Evolutionary conservation across 441 rosid genomes (phyloP), one percentile per base, ranked within the genome.

Genomic region (Syzygium syzygioides): DNA sequence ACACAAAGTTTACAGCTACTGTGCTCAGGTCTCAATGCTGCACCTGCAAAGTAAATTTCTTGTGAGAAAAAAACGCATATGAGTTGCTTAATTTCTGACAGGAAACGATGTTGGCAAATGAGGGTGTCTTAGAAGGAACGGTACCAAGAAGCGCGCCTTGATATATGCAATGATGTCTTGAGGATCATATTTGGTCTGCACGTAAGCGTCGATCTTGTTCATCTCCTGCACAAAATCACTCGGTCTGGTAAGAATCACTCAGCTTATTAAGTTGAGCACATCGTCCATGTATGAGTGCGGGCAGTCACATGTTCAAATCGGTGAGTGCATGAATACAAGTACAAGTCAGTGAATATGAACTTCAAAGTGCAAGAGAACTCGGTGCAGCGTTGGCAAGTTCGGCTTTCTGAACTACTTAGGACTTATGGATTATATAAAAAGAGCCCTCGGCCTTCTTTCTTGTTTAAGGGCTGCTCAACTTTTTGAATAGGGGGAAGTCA

Each of bases 121-220:
- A 37, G 28, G 80, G 80, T 37, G n/a, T 37, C 52, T 71, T 13
- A 71, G 83, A 20, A 71, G 83, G 83, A 37, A 71, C 2, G 9
- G 0, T 92, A 96, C 98, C 96, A 89, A 32, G 90, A 94, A 92
- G 17, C 87, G 93, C 57, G 64, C 90, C 94, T 91, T 95, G 90
- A 85, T 95, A 41, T 5, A 34, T 89, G 90, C 92, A 57, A 95
- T 86, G 20, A 92, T 55, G 85, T 89, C 91, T 76, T 94, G 92
- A 0, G 97, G 94, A 88, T 95, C 95, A 26, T 85, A 48, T 89
- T 95, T 96, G 19, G 99, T 96, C 90, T 91, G 95, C 89, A 92
- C 92, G 87, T 95, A 97, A 7, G 95, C 98, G 68, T 93, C 96
- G 52, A 95, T 90, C 91, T 95, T 95, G 96, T 96, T 95, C 91